Base-by-base conservation (phyloP, 2,329 filamentous ascomycete genomes). In the Calonectria henricotiae region DNA sequence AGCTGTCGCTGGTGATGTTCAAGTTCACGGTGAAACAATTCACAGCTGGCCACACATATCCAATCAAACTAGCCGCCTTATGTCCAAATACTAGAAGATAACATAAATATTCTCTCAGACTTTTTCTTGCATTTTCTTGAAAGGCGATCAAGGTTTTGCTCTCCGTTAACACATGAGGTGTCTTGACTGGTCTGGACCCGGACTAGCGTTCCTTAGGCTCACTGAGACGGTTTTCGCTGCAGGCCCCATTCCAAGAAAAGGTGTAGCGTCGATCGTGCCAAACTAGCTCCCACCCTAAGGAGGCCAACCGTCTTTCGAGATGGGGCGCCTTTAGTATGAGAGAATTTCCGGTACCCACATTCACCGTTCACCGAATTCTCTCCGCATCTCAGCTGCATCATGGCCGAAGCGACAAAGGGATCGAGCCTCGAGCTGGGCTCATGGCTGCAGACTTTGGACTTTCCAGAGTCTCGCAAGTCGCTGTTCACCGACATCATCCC, bases 401-500 rank as follows among this genome's bases (percentile, higher is more conserved):
- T 69, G 67, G 30, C 62, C 2, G 39, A 41, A 62, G 46, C 49
- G 9, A 54, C 13, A 17, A 49, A 46, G 2, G 62, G 27, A 8
- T 25, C 51, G 35, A 55, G 44, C 55, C 58, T 17, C 15, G 67
- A 69, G 67, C 67, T 69, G 13, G 30, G 37, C 25, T 65, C 67
- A 25, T 69, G 55, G 62, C 67, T 69, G 3, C 63, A 43, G n/a
- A 55, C 54, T 2, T 32, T 69, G 12, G 17, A 62, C 4, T 15
- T 55, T 8, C 62, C 67, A 7, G 62, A 62, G 6, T 55, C 67
- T n/a, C 67, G 62, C 27, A 20, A 47, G 4, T 65, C 62, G 23
- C 46, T 69, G 11, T 35, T 46, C n/a, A 39, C 62, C 1, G n/a
- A 85, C 0, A 84, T 90, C 5, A 78, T 90, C 3, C 88, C 88